Conservation (phyloP, 805 yeast species). For the Tetrapisispora arboricola region DNA sequence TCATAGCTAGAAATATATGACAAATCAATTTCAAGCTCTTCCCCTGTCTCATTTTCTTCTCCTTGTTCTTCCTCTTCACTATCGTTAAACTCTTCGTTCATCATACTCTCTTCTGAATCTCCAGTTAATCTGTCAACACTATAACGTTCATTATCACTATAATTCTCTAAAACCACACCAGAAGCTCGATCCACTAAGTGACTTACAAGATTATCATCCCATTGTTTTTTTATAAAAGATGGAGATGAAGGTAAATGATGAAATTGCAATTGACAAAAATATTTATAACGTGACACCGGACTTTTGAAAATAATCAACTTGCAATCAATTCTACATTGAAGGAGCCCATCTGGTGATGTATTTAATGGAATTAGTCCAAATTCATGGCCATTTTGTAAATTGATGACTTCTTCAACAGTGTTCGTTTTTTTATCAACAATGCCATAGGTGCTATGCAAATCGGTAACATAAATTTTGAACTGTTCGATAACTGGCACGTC, state of each 20-base stretch:
- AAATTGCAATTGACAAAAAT: background rate
- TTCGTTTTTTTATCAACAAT: constrained; percentile 18
- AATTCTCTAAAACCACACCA: no score
- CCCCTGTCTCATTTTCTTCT: background rate
- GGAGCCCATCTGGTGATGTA: no score
- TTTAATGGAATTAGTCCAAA: constrained; percentile 15
- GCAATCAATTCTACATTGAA: no score
- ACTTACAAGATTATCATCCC: no score
- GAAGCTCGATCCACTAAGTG: no score
- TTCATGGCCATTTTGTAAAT: constrained; percentile 20
- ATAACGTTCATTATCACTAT: no score
- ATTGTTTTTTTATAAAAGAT: no score
- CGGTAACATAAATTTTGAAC: constrained; percentile 18
- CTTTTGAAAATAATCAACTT: background rate
- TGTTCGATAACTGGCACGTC: constrained; percentile 9
- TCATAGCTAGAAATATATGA: constrained; percentile 1
- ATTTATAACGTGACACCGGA: background rate
- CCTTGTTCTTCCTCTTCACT: background rate
- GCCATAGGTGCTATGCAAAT: constrained; percentile 16
- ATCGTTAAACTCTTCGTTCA: no score
- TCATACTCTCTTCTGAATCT: no score
- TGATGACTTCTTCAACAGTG: constrained; percentile 13
- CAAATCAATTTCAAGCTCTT: background rate
- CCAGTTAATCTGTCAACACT: no score
- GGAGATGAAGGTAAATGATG: background rate